Evolutionary conservation across 345 rosid genomes (phyloP).

Genomic region (Arabidopsis thaliana): TAIR10.1 NC_003076.8:1738501-1739000

Average conservation of each 20-base stretch:
- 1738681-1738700: not conserved
- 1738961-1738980: not conserved
- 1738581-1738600: not conserved
- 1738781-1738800: not conserved
- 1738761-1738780: not conserved
- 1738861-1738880: slow-evolving; percentile 20
- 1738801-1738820: slow-evolving; percentile 21
- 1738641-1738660: not conserved
- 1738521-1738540: not conserved
- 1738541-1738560: not conserved
- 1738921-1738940: not conserved
- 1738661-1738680: not conserved
- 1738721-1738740: slow-evolving; percentile 5
- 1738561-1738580: not conserved
- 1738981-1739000: not conserved
- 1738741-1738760: not conserved
- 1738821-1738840: not conserved
- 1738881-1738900: slow-evolving; percentile 14
- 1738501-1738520: too few relatives aligned
- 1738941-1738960: not conserved
- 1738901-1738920: not conserved
- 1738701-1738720: not conserved
- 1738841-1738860: not conserved
- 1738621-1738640: not conserved
- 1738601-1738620: not conserved